Base-by-base conservation (phyloP, 2,329 filamentous ascomycete species). In the Chaetomiaceae sp. region DNA sequence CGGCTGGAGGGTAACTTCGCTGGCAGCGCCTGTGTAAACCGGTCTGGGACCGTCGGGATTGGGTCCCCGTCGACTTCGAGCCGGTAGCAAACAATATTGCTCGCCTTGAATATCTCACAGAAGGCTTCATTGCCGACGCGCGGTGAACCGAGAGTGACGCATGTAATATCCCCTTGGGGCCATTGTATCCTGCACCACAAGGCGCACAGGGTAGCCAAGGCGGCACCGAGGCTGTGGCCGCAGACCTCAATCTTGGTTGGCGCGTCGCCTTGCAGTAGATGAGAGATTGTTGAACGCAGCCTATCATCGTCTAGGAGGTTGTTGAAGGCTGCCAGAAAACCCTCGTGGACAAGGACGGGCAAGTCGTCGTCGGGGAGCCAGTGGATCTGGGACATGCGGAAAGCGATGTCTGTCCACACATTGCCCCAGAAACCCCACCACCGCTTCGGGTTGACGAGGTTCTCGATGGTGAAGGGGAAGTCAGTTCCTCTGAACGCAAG, bases 381-480 rank as follows among this genome's bases (percentile, higher is more conserved):
- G 25, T 25, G 16, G 30, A 53, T 25, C 14, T 45, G 40, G 32
- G n/a, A 29, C 40, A 53, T 45, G 18, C 21, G 45, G 27, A 53
- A 53, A 10, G 51, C 51, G 10, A 53, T 8, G 10, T 53, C 45
- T 32, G 51, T 53, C 51, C 45, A 48, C 14, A 49, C 45, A 20
- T 53, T 53, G 6, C 51, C 45, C 45, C 45, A 48, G 33, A 53
- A 53, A 2, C 51, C 51, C 51, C 51, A 53, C 51, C 51, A 53
- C 14, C 27, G 23, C n/a, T 40, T 44, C 1, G 45, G 51, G 23
- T 40, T 53, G 38, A 49, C 25, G 25, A 53, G 25, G 32, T 49
- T 40, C 20, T 45, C 45, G 25, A 49, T 13, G 20, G 38, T 49
- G 25, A 49, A 44, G 38, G 51, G 51, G 13, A 48, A 49, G 34